Conservation (phyloP, 768 basidiomycete species). For the Amanita fuliginea region DNA sequence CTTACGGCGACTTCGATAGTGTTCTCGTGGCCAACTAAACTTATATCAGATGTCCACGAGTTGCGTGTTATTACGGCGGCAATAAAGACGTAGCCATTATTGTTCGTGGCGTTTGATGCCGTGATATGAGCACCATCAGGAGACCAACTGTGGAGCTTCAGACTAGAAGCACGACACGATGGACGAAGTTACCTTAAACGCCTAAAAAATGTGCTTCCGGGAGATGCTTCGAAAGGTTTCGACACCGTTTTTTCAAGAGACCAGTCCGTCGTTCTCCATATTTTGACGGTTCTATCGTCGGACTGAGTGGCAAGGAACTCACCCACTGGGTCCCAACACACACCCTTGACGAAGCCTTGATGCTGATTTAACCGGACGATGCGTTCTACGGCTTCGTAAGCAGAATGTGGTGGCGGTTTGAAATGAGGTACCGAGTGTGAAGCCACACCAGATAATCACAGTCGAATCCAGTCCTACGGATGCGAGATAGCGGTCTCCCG, state of each 20-base stretch:
- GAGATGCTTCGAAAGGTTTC: conserved; percentile 90
- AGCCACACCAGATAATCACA: conserved; percentile 91
- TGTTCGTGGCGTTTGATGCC: conserved; percentile 94
- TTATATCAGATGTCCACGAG: conserved; percentile 86
- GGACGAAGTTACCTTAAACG: conserved; percentile 55
- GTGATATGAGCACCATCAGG: conserved; percentile 99
- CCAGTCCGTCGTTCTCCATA: conserved; percentile 96
- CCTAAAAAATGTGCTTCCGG: conserved; percentile 90
- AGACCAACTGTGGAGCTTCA: conserved; percentile 72
- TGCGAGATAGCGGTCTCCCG: conserved; percentile 85
- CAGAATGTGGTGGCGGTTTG: not conserved
- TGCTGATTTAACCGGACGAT: conserved; percentile 79
- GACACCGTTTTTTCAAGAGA: conserved; percentile 69
- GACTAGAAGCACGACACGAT: not conserved
- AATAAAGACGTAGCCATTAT: conserved; percentile 92
- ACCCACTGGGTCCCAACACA: conserved; percentile 98
- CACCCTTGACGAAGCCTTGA: conserved; percentile 95
- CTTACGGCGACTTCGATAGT: conserved; percentile 91
- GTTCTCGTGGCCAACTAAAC: conserved; percentile 93
- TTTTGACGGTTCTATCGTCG: conserved; percentile 92
- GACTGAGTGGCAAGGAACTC: conserved; percentile 97
- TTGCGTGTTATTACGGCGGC: conserved; percentile 90
- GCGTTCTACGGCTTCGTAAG: conserved; percentile 42
- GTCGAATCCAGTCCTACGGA: conserved; percentile 89
- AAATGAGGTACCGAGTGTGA: conserved; percentile 58